These are phyloP conservation scores for Rhizophagus clarus DNA, from an alignment of 192 early-diverging fungal genomes.

Conservation along the genomic window DNA sequence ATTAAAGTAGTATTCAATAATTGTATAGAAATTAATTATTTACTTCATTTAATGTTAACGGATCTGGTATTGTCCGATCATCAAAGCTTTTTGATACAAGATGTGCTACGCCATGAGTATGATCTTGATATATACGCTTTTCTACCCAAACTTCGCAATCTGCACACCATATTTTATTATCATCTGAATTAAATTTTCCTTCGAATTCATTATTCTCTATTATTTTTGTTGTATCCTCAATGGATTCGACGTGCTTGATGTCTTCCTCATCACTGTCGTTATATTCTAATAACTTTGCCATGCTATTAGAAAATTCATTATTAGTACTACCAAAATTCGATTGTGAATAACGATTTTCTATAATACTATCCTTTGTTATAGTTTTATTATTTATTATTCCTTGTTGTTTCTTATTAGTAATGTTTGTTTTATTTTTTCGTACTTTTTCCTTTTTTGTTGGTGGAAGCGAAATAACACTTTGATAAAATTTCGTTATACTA, in stretches of 20 bases:
- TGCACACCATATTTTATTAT: neutral
- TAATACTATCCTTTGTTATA: neutral
- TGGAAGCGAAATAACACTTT: slow-evolving; percentile 11
- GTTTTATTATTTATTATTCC: neutral
- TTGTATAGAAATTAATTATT: neutral
- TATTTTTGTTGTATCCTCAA: neutral
- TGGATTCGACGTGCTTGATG: neutral
- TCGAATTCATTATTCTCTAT: neutral
- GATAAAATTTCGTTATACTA: slow-evolving; percentile 1
- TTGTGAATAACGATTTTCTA: neutral
- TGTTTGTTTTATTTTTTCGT: neutral
- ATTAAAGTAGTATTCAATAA: neutral
- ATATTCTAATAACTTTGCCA: neutral
- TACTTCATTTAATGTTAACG: slow-evolving; percentile 12
- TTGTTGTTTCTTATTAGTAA: neutral
- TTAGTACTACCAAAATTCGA: neutral
- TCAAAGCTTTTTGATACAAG: neutral
- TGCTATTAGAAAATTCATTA: neutral
- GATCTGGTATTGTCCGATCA: neutral
- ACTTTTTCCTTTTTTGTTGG: neutral
- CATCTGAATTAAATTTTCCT: neutral
- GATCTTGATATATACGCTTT: neutral
- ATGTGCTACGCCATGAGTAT: slow-evolving; percentile 4
- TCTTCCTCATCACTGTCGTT: neutral
- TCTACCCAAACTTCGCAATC: neutral